These are phyloP conservation scores for Ogataea siamensis DNA, from an alignment of 805 yeast species.

Conservation along the genomic window DNA sequence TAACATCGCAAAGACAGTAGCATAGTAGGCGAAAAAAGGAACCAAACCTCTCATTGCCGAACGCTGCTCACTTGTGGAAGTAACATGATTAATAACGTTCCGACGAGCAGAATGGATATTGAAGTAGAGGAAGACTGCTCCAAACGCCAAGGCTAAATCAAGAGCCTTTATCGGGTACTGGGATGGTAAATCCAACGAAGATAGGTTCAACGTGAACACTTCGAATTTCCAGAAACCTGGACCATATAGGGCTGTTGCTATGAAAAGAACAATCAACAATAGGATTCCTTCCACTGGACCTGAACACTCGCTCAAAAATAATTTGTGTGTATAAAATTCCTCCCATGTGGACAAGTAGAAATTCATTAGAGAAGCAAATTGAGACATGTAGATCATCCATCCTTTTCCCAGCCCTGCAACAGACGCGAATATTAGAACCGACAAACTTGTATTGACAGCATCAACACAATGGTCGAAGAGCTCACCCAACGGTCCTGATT, in stretches of 20 bases:
- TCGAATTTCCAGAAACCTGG: constrained; percentile 60
- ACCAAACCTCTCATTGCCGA: constrained; percentile 51
- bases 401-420: constrained; percentile 76
- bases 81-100: constrained; percentile 48
- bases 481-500: constrained; percentile 92
- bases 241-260: constrained; percentile 67
- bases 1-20: constrained; percentile 45
- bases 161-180: constrained; percentile 38
- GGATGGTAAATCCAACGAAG: constrained; percentile 31
- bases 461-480: constrained; percentile 86
- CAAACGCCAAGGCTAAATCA: constrained; percentile 47
- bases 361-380: constrained; percentile 73
- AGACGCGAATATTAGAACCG: constrained; percentile 69
- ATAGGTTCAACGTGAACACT: constrained; percentile 38
- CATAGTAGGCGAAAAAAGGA: constrained; percentile 64
- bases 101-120: constrained; percentile 67
- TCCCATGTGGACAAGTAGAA: constrained; percentile 95
- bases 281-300: constrained; percentile 96
- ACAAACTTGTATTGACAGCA: constrained; percentile 69
- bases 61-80: constrained; percentile 32
- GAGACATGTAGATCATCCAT: constrained; percentile 56
- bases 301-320: constrained; percentile 73
- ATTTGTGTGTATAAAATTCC: constrained; percentile 84
- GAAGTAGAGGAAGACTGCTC: constrained; percentile 55
- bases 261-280: constrained; percentile 52